Conservation (phyloP, 2,329 filamentous ascomycete genomes). For the Neofusicoccum ribis region DNA sequence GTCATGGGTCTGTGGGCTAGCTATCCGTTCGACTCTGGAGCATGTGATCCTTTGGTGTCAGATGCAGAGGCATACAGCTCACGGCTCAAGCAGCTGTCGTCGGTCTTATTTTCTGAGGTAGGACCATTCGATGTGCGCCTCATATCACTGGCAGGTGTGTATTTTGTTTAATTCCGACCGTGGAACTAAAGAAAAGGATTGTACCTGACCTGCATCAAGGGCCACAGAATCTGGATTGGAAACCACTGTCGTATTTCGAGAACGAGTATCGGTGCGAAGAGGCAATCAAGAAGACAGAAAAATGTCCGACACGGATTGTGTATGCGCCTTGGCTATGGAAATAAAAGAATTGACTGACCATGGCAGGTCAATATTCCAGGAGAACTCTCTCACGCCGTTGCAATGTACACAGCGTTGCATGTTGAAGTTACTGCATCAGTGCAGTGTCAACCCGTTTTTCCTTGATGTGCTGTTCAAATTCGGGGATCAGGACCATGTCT, state of each 20-base stretch:
- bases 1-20: neutral
- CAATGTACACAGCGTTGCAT: neutral
- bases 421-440: neutral
- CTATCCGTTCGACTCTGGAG: neutral
- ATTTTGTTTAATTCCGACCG: neutral
- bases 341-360: neutral
- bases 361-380: neutral
- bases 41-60: neutral
- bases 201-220: neutral
- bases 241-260: neutral
- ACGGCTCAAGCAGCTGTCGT: neutral
- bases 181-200: too few relatives aligned
- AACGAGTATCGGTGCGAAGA: neutral
- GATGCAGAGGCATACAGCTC: neutral
- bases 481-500: constrained; percentile 17
- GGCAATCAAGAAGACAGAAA: neutral
- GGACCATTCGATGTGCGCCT: neutral
- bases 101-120: neutral
- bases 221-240: neutral
- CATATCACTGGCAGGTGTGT: neutral
- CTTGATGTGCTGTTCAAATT: constrained; percentile 22
- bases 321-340: neutral
- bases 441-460: neutral
- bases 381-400: neutral
- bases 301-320: neutral